A percentile compares a stretch with the other conserved stretches of the same genome.
Conservation (phyloP, 2,329 filamentous ascomycete genomes). For the Bertia moriformis region DNA sequence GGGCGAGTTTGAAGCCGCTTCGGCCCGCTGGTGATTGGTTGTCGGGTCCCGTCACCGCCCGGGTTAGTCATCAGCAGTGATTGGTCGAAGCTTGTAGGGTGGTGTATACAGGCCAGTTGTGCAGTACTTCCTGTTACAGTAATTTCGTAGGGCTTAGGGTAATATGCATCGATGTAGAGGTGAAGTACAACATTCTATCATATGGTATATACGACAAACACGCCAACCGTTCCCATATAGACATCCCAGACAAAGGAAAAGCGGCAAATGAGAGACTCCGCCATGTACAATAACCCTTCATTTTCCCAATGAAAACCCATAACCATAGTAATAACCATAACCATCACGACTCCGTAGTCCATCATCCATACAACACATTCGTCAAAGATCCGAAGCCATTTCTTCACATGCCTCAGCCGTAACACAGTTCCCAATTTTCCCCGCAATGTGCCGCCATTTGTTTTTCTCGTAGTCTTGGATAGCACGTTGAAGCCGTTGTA, state of each 20-base stretch:
- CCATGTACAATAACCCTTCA: too few species aligned
- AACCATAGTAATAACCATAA: not conserved
- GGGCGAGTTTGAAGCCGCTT: constrained; percentile 20
- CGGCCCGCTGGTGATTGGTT: constrained; percentile 11
- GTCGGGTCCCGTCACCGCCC: constrained; percentile 2
- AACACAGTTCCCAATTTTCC: constrained; percentile 47
- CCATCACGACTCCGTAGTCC: not conserved
- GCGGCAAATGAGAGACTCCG: not conserved
- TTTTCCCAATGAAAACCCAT: too few species aligned
- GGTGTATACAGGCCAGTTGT: constrained; percentile 3
- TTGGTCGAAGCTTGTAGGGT: constrained; percentile 10
- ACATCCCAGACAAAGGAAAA: not conserved
- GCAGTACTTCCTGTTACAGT: constrained; percentile 7
- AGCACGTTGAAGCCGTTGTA: constrained; percentile 30
- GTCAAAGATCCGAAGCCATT: constrained; percentile 33
- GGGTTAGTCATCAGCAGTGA: constrained; percentile 12
- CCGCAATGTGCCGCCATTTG: constrained; percentile 46
- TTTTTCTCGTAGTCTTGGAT: constrained; percentile 41
- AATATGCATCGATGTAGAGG: not conserved
- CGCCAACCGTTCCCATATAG: not conserved
- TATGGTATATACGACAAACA: not conserved
- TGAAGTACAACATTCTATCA: not conserved
- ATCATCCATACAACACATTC: not conserved
- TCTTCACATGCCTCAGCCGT: constrained; percentile 45
- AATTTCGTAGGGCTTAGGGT: not conserved